Base-by-base conservation (phyloP, 441 rosid genomes). In the Biscutella laevigata region DNA sequence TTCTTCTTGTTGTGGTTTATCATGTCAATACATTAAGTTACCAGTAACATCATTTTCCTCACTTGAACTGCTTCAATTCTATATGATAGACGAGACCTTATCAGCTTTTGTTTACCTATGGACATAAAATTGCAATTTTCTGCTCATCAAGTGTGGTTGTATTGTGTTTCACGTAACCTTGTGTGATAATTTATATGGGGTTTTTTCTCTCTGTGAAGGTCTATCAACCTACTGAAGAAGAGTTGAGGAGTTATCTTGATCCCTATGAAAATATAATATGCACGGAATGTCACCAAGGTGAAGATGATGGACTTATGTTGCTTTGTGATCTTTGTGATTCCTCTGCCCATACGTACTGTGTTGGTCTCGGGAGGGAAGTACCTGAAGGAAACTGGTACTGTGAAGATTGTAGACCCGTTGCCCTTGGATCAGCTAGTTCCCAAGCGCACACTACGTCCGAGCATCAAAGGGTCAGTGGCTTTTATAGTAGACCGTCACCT, bases 331-430 rank as follows among this genome's bases (percentile, higher is more conserved):
- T 84, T 52, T 94, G 99, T 62, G 99, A 94, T 80, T 94, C 99
- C 58, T 84, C 99, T 25, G 95, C 99, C 8, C 99, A 89, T 71
- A 86, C 99, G 14, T 94, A 74, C 67, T 94, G 99, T 30, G 99
- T 86, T 29, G 99, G 99, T 57, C 94, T 89, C 1, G 96, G 96
- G 47, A 63, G 72, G 68, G 91, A 86, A 72, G 99, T 94, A 4
- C 99, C 99, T 5, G 97, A 83, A 56, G 99, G 97, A 44, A 89
- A 89, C 77, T 94, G 99, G 99, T 94, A 94, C 59, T 94, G 99
- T 57, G 82, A 94, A 32, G 97, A 74, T 59, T 94, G 99, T 59
- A 79, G 84, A 59, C 97, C 85, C n/a, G 83, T 66, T 58, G 94
- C 92, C 48, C 75, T 77, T 22, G 98, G 83, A 59, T 79, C 95